These are phyloP conservation scores for Pseudozyma hubeiensis DNA, from an alignment of 1,284 basidiomycete species.

Conservation along the genomic window DNA sequence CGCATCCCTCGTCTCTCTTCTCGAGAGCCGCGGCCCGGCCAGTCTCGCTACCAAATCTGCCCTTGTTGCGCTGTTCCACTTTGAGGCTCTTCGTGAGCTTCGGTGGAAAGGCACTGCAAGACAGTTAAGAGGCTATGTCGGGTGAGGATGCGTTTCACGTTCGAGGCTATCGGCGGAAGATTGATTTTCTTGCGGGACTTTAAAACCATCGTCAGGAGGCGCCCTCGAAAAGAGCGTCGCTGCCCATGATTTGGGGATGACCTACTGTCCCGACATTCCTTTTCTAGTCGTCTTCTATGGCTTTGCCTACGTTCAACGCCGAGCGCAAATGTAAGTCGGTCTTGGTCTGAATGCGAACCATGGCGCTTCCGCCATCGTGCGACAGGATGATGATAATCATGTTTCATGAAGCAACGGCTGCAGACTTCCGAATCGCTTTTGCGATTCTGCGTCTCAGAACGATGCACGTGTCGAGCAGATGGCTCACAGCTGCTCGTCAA, in stretches of 20 bases:
- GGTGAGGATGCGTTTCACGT: conserved; percentile 29
- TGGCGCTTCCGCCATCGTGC: neutral
- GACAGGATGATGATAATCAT: conserved; percentile 2
- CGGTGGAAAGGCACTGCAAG: conserved; percentile 15
- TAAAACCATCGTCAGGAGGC: conserved; percentile 60
- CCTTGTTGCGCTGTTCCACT: conserved; percentile 21
- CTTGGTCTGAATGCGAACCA: neutral
- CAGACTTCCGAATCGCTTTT: neutral
- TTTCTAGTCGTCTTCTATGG: neutral
- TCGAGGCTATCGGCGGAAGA: conserved; percentile 46
- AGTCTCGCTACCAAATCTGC: conserved; percentile 44
- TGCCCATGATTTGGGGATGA: conserved; percentile 59
- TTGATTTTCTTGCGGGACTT: conserved; percentile 34
- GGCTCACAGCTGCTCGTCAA: neutral
- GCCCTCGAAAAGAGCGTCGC: conserved; percentile 39
- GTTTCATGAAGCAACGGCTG: conserved; percentile 28
- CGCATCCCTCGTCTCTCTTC: conserved; percentile 24
- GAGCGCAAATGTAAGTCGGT: conserved; percentile 24
- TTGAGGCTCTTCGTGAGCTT: conserved; percentile 57
- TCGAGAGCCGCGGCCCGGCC: conserved; percentile 22
- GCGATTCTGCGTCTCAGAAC: neutral
- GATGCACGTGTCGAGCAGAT: conserved; percentile 37
- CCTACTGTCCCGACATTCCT: conserved; percentile 49
- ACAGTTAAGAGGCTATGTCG: conserved; percentile 42
- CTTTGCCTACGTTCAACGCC: neutral